Evolutionary conservation across 805 yeast species (phyloP).

Genomic region (Zygotorulaspora chibaensis): DNA sequence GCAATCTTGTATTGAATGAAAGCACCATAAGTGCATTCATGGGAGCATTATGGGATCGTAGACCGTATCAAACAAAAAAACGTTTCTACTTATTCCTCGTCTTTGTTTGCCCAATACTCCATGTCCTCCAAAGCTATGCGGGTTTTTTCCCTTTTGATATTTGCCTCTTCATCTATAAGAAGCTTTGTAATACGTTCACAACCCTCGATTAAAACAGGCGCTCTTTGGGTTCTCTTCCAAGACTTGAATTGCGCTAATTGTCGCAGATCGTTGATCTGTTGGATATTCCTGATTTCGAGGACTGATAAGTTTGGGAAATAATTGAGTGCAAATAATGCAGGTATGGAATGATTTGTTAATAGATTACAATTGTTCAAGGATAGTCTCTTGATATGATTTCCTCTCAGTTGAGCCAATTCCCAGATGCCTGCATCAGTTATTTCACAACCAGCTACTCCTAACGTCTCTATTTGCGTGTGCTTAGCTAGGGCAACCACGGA

Average conservation of each 20-base stretch:
- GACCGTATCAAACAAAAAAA: background rate
- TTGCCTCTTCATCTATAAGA: slow-evolving; percentile 56
- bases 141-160: slow-evolving; percentile 53
- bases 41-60: background rate
- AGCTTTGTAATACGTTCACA: slow-evolving; percentile 64
- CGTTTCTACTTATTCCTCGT: slow-evolving; percentile 32
- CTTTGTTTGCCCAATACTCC: slow-evolving; percentile 54
- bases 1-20: background rate
- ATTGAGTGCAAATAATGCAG: slow-evolving; percentile 42
- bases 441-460: slow-evolving; percentile 87
- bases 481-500: slow-evolving; percentile 56
- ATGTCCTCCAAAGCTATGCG: slow-evolving; percentile 58
- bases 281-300: slow-evolving; percentile 66
- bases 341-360: slow-evolving; percentile 56
- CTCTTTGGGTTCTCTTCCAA: slow-evolving; percentile 42
- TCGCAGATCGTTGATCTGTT: slow-evolving; percentile 51
- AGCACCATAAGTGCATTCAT: no score
- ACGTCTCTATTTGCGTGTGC: slow-evolving; percentile 56
- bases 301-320: slow-evolving; percentile 61
- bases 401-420: slow-evolving; percentile 63
- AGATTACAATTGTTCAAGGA: slow-evolving; percentile 69
- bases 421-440: slow-evolving; percentile 74
- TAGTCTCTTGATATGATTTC: slow-evolving; percentile 52
- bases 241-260: slow-evolving; percentile 68
- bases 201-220: slow-evolving; percentile 65